phyloP scores from a whole-genome alignment of 1,139 yeast genomes.

The Petasospora fabianii region DNA sequence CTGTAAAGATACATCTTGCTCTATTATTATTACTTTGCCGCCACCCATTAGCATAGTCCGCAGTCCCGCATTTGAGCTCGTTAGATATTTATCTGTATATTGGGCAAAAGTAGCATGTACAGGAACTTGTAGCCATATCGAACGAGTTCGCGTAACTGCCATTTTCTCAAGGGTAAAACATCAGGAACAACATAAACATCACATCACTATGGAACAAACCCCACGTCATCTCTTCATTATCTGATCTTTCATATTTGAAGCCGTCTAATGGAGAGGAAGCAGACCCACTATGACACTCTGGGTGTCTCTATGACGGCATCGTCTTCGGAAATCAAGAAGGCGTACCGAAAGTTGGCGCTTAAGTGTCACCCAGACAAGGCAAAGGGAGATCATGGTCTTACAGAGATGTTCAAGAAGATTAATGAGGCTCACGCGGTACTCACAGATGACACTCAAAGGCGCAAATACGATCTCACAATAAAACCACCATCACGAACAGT shows the following conservation, averaged over 20 bases:
- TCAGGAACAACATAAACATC: background rate
- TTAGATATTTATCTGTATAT: too few relatives aligned
- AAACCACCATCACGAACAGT: too few relatives aligned
- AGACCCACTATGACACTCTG: slow-evolving; percentile 56
- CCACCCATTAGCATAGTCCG: too few relatives aligned
- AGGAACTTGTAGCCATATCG: too few relatives aligned
- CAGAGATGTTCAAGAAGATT: slow-evolving; percentile 46
- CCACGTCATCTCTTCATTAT: too few relatives aligned
- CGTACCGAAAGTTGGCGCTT: slow-evolving; percentile 84
- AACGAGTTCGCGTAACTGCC: background rate
- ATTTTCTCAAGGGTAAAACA: background rate
- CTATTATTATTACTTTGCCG: too few relatives aligned
- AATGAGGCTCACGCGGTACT: slow-evolving; percentile 53
- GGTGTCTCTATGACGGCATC: slow-evolving; percentile 58
- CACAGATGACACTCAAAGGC: slow-evolving; percentile 44
- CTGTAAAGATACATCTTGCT: too few relatives aligned
- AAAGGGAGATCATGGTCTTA: slow-evolving; percentile 47
- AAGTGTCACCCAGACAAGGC: slow-evolving; percentile 89
- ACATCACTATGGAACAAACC: background rate
- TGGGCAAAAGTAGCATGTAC: too few relatives aligned
- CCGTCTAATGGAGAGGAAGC: background rate
- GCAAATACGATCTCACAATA: too few relatives aligned
- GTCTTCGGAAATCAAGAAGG: slow-evolving; percentile 75
- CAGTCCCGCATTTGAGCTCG: too few relatives aligned
- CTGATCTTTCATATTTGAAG: background rate